Percentiles rank a stretch among this genome's conserved stretches.
Conservation (phyloP, 2,329 filamentous ascomycete species). For the Scedosporium dehoogii region DNA sequence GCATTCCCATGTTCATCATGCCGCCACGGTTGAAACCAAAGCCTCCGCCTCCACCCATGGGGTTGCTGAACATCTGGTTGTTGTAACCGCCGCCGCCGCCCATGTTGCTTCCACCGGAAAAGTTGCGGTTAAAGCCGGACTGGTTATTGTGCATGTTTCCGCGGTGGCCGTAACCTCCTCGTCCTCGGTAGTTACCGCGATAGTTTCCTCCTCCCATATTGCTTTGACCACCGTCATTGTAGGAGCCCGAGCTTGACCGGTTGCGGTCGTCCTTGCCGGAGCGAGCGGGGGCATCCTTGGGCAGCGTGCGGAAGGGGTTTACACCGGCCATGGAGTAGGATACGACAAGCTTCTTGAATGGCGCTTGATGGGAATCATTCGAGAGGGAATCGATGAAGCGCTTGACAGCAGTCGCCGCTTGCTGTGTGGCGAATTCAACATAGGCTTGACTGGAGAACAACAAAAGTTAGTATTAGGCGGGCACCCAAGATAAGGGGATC, state of each 20-base stretch:
- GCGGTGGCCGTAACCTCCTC: constrained; percentile 38
- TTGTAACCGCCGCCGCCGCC: constrained; percentile 27
- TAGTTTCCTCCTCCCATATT: constrained; percentile 37
- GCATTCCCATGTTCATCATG: constrained; percentile 27
- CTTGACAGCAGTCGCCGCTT: constrained; percentile 79
- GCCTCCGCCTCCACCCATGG: constrained; percentile 41
- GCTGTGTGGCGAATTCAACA: constrained; percentile 71
- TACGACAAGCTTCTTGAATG: constrained; percentile 56
- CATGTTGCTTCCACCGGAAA: constrained; percentile 27
- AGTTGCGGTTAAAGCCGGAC: constrained; percentile 30
- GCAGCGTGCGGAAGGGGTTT: constrained; percentile 86
- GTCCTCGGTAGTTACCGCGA: constrained; percentile 41
- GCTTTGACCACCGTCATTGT: constrained; percentile 39
- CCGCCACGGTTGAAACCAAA: constrained; percentile 40
- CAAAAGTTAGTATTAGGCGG: background rate
- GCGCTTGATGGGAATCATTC: constrained; percentile 29
- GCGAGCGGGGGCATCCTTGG: constrained; percentile 66
- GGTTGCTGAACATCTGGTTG: constrained; percentile 35
- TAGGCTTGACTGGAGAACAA: constrained; percentile 54
- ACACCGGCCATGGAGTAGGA: constrained; percentile 65
- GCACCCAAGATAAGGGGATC: background rate
- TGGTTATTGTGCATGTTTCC: constrained; percentile 37
- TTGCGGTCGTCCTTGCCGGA: constrained; percentile 44
- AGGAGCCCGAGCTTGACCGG: constrained; percentile 41
- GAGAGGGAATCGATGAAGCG: constrained; percentile 60